Base-by-base conservation (phyloP, 805 yeast genomes). In the Saccharomyces kudriavzevii region DNA sequence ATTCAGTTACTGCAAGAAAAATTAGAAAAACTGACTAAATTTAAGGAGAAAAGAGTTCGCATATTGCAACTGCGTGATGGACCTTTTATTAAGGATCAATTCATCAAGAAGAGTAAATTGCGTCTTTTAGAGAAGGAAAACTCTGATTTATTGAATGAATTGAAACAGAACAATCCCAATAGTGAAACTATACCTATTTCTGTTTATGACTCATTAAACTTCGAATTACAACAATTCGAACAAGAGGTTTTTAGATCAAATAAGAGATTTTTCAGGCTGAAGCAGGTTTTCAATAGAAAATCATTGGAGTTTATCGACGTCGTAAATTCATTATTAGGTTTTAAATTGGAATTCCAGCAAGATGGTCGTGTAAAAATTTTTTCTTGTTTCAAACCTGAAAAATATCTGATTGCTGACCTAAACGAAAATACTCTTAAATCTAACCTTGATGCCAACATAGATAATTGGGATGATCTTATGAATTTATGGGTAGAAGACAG, bases 261-360 rank as follows among this genome's bases (percentile, higher is more conserved):
- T 49, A 87, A 86, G 63, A 74, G 80, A 51, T 73, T 77, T 35
- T 69, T 62, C 10, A 69, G 95, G 43, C 64, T 77, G 20, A 78
- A 74, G 57, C 81, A 83, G 57, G 77, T 80, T 5, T 89, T 81
- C 64, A 70, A 81, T 17, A 77, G 78, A 50, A 86, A 87, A 64
- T 82, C 92, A n/a, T 69, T 76, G 30, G 91, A 87, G 62, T 84
- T 87, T 50, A 72, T 89, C 40, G 81, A 83, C 30, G 79, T 85
- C 1, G 82, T 89, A 0, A 80, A 83, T 52, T 74, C 83, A 4
- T 75, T 85, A 28, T 75, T 90, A 50, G 96, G 96, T 0, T 89
- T 81, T 67, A 77, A 79, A 48, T 70, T 89, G 25, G 95, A 87
- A 63, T 84, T 88, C 58, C 68, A 82, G 64, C 73, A 76, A 58